These are phyloP conservation scores for Kwoniella sp. DNA, from an alignment of 768 basidiomycete species.

Conservation along the genomic window DNA sequence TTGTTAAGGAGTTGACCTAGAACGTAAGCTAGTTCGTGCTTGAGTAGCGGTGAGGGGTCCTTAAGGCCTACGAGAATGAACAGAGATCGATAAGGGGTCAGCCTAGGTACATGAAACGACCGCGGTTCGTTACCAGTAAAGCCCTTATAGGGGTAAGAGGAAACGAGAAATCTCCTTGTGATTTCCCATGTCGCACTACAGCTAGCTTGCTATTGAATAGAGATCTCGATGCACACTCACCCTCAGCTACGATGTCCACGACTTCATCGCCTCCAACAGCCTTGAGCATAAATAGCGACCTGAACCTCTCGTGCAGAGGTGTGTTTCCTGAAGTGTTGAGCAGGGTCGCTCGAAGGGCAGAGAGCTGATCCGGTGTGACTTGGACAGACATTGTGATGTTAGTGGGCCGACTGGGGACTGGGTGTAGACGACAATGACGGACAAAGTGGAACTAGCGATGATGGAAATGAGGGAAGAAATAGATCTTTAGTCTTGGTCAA, in stretches of 20 bases:
- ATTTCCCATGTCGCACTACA: no score
- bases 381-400: slow-evolving; percentile 43
- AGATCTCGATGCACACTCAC: no score
- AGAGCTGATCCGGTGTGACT: slow-evolving; percentile 62
- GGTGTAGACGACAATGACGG: no score
- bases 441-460: no score
- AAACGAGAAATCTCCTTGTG: no score
- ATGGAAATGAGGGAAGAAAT: no score
- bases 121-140: no score
- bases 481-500: no score
- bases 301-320: slow-evolving; percentile 81
- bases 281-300: slow-evolving; percentile 90
- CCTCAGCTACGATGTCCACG: slow-evolving; percentile 80
- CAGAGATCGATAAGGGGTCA: no score
- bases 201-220: no score
- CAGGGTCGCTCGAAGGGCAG: slow-evolving; percentile 70
- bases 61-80: slow-evolving; percentile 74
- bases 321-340: slow-evolving; percentile 74
- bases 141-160: no score
- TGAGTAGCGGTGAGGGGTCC: slow-evolving; percentile 85
- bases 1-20: slow-evolving; percentile 82
- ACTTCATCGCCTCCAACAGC: slow-evolving; percentile 71
- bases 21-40: slow-evolving; percentile 97
- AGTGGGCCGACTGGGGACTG: background rate
- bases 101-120: no score